Percentiles rank a stretch among this genome's conserved stretches.
phyloP scores from a whole-genome alignment of 2,329 filamentous ascomycete genomes.

The Alternaria incomplexa region DNA sequence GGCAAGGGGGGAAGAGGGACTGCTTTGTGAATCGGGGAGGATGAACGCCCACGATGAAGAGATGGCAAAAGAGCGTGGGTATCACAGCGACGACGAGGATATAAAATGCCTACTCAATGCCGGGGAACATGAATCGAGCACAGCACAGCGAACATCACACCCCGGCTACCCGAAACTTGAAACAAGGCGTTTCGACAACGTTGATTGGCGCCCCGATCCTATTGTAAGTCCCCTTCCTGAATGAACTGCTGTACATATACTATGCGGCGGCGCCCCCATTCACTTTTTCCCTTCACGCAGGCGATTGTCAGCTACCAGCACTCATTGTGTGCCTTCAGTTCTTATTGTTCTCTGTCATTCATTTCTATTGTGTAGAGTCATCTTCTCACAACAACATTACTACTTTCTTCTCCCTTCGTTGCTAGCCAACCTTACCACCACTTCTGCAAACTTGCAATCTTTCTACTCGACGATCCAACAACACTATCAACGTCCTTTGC shows the following conservation, averaged over 20 bases:
- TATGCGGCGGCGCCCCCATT: conserved; percentile 26
- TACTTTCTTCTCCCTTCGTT: conserved; percentile 21
- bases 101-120: conserved; percentile 40
- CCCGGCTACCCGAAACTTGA: conserved; percentile 41
- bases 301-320: conserved; percentile 37
- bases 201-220: conserved; percentile 37
- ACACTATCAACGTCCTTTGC: conserved; percentile 30
- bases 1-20: conserved; percentile 34
- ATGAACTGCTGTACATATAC: conserved; percentile 38
- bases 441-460: conserved; percentile 14
- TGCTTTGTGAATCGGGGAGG: conserved; percentile 23
- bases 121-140: conserved; percentile 25
- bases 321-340: conserved; percentile 37
- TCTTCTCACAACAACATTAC: conserved; percentile 19
- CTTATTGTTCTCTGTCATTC: conserved; percentile 43
- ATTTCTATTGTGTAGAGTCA: conserved; percentile 28
- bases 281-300: conserved; percentile 38
- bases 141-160: conserved; percentile 37
- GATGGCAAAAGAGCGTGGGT: conserved; percentile 28
- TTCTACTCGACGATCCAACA: conserved; percentile 13
- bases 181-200: conserved; percentile 42
- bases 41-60: conserved; percentile 24
- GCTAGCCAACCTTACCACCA: conserved; percentile 26
- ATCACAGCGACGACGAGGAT: conserved; percentile 27
- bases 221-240: conserved; percentile 38